Evolutionary conservation across 176 grass and related monocot species (phyloP).

Genomic region (Alloteropsis semialata): DNA sequence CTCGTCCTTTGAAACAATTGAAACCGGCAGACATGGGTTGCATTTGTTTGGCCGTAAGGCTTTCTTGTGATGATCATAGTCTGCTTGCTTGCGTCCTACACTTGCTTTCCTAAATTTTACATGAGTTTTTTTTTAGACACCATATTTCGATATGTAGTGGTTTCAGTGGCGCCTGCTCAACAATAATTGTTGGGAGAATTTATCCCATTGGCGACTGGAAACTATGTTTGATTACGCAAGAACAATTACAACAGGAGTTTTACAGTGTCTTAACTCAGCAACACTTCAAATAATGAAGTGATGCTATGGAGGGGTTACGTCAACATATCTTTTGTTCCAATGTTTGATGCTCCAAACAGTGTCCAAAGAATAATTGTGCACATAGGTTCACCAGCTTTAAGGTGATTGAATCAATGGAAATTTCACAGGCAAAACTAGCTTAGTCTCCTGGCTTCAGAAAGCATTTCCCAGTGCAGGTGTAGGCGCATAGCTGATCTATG

Average conservation of each 20-base stretch:
- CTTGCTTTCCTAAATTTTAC: not conserved
- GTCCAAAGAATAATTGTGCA: constrained; percentile 26
- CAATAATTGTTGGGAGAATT: not conserved
- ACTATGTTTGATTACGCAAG: not conserved
- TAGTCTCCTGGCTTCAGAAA: not conserved
- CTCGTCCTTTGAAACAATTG: not conserved
- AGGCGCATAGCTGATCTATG: not conserved
- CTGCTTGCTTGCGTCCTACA: not conserved
- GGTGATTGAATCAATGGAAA: constrained; percentile 23
- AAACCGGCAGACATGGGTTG: not conserved
- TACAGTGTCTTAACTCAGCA: not conserved
- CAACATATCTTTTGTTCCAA: not conserved
- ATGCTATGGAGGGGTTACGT: not conserved
- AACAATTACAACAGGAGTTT: not conserved
- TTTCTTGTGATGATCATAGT: not conserved
- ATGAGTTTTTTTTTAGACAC: not conserved
- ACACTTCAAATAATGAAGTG: not conserved
- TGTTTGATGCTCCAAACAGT: not conserved
- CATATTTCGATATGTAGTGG: not conserved
- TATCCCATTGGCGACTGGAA: not conserved
- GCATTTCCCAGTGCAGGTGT: constrained; percentile 4
- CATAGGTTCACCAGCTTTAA: not conserved
- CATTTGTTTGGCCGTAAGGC: not conserved
- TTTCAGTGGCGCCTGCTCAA: not conserved
- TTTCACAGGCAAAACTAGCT: constrained; percentile 20